phyloP scores from a whole-genome alignment of 345 rosid species.

The Limnanthes douglasii region DNA sequence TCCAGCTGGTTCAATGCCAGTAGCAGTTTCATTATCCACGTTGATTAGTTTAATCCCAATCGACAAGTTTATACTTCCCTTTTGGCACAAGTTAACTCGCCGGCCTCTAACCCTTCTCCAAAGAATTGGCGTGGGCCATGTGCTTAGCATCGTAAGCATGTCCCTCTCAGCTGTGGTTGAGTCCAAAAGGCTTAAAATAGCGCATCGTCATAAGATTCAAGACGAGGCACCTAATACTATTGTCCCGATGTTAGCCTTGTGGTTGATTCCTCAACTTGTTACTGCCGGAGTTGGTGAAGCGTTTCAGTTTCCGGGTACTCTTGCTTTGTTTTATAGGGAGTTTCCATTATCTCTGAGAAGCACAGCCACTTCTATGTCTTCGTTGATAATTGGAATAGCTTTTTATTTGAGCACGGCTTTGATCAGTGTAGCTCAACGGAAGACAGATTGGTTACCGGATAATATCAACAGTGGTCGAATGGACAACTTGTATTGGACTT shows the following conservation, averaged over 20 bases:
- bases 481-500: constrained; percentile 17
- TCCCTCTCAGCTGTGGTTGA: constrained; percentile 16
- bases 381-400: constrained; percentile 13
- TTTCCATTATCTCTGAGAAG: constrained; percentile 15
- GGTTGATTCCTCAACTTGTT: constrained; percentile 28
- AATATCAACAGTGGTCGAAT: constrained; percentile 21
- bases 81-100: constrained; percentile 13
- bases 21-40: constrained; percentile 9
- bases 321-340: constrained; percentile 20
- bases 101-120: constrained; percentile 11
- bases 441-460: constrained; percentile 21
- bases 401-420: constrained; percentile 18
- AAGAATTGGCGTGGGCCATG: constrained; percentile 21
- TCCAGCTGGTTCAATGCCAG: constrained; percentile 22
- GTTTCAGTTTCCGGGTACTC: constrained; percentile 27
- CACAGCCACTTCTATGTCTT: constrained; percentile 21
- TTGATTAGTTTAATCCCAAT: constrained; percentile 10
- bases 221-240: background rate
- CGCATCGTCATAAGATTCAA: constrained; percentile 1
- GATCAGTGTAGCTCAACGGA: constrained; percentile 11
- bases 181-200: constrained; percentile 15
- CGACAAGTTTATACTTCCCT: constrained; percentile 11
- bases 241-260: constrained; percentile 17
- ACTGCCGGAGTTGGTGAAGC: constrained; percentile 26
- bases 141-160: constrained; percentile 11